These are phyloP conservation scores for Dionaea muscipula DNA, from an alignment of 179 eudicot species.

Conservation along the genomic window DNA sequence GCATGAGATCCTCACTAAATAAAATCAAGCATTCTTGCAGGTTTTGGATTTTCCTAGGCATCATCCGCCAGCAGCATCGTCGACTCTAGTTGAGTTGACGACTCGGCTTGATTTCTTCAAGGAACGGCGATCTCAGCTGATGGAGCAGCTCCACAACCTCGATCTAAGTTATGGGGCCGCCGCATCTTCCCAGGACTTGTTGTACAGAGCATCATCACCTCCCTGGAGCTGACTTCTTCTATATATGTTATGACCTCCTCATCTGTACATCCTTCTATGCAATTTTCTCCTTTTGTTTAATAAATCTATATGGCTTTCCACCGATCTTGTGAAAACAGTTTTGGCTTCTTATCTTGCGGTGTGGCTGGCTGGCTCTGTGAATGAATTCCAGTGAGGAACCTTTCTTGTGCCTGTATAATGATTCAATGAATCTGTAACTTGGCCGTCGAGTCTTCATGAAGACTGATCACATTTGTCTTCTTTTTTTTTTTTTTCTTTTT, in stretches of 20 bases:
- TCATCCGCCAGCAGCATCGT: slow-evolving; percentile 55
- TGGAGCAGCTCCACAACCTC: slow-evolving; percentile 94
- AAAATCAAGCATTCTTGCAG: slow-evolving; percentile 16
- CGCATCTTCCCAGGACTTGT: slow-evolving; percentile 41
- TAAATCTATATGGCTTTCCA: too few relatives aligned
- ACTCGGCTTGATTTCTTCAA: slow-evolving; percentile 94
- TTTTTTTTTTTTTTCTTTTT: too few relatives aligned
- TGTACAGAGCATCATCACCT: slow-evolving; percentile 68
- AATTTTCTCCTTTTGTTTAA: background rate
- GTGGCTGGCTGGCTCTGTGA: too few relatives aligned
- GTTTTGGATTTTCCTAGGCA: slow-evolving; percentile 51
- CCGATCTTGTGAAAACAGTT: too few relatives aligned
- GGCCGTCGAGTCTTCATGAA: too few relatives aligned
- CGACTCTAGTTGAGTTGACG: slow-evolving; percentile 79
- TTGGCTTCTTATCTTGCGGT: too few relatives aligned
- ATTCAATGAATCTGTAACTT: too few relatives aligned
- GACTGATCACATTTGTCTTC: too few relatives aligned
- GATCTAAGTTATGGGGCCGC: slow-evolving; percentile 58
- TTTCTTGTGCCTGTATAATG: too few relatives aligned
- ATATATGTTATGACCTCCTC: background rate
- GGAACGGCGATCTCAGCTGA: slow-evolving; percentile 86
- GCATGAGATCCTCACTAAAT: background rate
- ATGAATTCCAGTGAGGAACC: too few relatives aligned
- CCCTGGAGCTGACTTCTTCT: slow-evolving; percentile 55
- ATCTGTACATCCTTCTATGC: slow-evolving; percentile 9